Evolutionary conservation across 805 yeast species (phyloP).

Genomic region (Metschnikowia similis): DNA sequence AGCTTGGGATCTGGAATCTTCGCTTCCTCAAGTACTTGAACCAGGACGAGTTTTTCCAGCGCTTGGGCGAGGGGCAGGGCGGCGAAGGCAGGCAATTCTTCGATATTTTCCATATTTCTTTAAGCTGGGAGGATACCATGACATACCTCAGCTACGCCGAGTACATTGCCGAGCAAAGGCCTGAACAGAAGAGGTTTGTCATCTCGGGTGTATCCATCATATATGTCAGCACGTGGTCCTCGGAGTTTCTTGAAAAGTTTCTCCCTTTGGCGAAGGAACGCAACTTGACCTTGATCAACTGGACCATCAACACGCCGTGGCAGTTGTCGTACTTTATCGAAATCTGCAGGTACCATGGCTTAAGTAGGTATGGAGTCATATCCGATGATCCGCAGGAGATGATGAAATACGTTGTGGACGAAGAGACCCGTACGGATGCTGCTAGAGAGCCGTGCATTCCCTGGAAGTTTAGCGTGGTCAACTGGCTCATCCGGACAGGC

Average conservation of each 20-base stretch:
- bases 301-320: constrained; percentile 37
- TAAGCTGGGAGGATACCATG: constrained; percentile 30
- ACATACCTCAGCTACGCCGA: constrained; percentile 33
- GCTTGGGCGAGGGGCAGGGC: constrained; percentile 12
- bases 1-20: constrained; percentile 41
- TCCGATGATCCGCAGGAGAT: constrained; percentile 31
- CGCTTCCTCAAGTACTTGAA: constrained; percentile 35
- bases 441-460: background rate
- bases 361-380: constrained; percentile 34
- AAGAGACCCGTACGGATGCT: background rate
- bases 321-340: constrained; percentile 32
- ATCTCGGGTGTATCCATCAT: constrained; percentile 35
- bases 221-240: constrained; percentile 37
- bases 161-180: constrained; percentile 23
- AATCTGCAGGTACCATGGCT: constrained; percentile 21
- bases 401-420: background rate
- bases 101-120: constrained; percentile 35
- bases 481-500: constrained; percentile 6
- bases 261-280: constrained; percentile 33
- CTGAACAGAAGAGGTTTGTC: constrained; percentile 19
- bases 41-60: constrained; percentile 34
- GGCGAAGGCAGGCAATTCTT: constrained; percentile 16
- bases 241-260: constrained; percentile 30
- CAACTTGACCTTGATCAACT: constrained; percentile 30
- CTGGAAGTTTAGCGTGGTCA: constrained; percentile 1